phyloP scores from a whole-genome alignment of 2,329 filamentous ascomycete genomes.

The Talaromyces sp. region DNA sequence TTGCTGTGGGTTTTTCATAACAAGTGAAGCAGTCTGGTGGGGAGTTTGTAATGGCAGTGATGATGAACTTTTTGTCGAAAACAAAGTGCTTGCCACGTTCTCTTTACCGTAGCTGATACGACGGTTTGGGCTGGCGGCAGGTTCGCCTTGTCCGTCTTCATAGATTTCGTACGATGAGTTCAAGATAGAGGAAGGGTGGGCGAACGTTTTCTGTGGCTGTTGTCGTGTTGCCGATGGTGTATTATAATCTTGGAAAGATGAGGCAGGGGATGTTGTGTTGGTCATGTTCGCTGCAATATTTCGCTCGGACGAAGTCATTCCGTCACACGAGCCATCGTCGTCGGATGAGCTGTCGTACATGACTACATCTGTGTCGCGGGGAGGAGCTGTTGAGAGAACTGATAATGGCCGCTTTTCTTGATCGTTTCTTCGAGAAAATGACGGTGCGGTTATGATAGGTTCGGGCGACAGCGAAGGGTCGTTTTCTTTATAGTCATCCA shows the following conservation, averaged over 20 bases:
- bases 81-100: background rate
- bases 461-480: constrained; percentile 37
- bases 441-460: constrained; percentile 29
- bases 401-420: constrained; percentile 40
- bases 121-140: background rate
- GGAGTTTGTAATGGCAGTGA: background rate
- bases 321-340: constrained; percentile 19
- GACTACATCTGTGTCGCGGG: constrained; percentile 25
- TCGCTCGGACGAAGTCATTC: constrained; percentile 32
- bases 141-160: constrained; percentile 14
- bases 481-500: constrained; percentile 45
- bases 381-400: constrained; percentile 28
- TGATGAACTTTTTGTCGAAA: constrained; percentile 2
- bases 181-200: background rate
- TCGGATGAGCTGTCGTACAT: constrained; percentile 19
- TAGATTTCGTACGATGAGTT: constrained; percentile 22
- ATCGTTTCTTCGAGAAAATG: constrained; percentile 30
- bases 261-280: constrained; percentile 19
- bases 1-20: constrained; percentile 3
- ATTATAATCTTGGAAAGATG: constrained; percentile 4
- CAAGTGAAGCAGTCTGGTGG: background rate
- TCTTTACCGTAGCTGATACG: constrained; percentile 7
- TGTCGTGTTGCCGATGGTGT: constrained; percentile 18
- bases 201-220: constrained; percentile 3
- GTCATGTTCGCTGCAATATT: constrained; percentile 36